Evolutionary conservation across 2,329 filamentous ascomycete genomes (phyloP).

Genomic region (Cladorrhinum sp.): DNA sequence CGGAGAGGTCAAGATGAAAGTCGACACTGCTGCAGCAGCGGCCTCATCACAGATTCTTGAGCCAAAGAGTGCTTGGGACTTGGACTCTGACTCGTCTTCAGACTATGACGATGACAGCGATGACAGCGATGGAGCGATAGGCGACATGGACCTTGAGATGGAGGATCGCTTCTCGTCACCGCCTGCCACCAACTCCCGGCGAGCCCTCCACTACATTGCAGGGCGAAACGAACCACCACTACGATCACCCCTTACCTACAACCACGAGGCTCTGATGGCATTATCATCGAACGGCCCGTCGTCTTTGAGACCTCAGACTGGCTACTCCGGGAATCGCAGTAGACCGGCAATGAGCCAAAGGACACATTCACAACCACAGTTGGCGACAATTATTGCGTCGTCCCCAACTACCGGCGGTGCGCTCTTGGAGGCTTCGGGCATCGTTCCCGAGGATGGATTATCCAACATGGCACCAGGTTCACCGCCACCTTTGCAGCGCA

Average conservation of each 20-base stretch:
- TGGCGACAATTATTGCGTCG: slow-evolving; percentile 31
- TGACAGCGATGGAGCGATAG: slow-evolving; percentile 31
- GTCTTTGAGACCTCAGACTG: slow-evolving; percentile 50
- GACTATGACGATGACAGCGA: slow-evolving; percentile 38
- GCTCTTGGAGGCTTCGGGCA: slow-evolving; percentile 20
- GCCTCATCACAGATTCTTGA: slow-evolving; percentile 28
- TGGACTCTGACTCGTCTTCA: slow-evolving; percentile 46
- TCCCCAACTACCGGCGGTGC: slow-evolving; percentile 11
- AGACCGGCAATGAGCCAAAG: slow-evolving; percentile 44
- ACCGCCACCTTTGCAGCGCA: slow-evolving; percentile 25
- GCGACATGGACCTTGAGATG: slow-evolving; percentile 30
- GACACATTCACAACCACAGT: slow-evolving; percentile 48
- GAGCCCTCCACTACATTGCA: slow-evolving; percentile 50
- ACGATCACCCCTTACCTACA: slow-evolving; percentile 33
- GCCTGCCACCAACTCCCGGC: slow-evolving; percentile 37
- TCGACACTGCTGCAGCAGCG: slow-evolving; percentile 23
- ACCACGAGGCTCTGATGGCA: slow-evolving; percentile 33
- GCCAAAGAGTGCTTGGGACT: slow-evolving; percentile 50
- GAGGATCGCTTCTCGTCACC: slow-evolving; percentile 26
- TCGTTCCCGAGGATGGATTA: slow-evolving; percentile 34
- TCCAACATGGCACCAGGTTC: slow-evolving; percentile 25
- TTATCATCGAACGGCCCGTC: slow-evolving; percentile 32
- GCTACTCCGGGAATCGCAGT: slow-evolving; percentile 42
- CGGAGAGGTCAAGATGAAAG: slow-evolving; percentile 24
- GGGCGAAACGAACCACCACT: slow-evolving; percentile 38